Evolutionary conservation across 116 monocot genomes (phyloP), one percentile per base, ranked within the genome.

Genomic region (Phalaenopsis hybrid): DNA sequence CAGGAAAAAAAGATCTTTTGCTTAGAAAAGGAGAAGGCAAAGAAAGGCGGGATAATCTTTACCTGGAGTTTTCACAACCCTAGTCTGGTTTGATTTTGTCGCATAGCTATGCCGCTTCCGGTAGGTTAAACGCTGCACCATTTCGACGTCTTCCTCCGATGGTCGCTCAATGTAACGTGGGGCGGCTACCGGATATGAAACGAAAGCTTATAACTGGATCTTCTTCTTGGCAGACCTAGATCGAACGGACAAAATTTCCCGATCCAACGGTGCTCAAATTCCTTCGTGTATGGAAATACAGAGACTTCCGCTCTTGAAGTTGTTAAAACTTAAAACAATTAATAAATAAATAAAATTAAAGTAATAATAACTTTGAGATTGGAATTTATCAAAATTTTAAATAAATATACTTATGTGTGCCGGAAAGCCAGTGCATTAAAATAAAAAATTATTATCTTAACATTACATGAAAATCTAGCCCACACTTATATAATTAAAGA

Each of bases 11-110:
- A 12, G 13, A 58, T 0, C 2, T 23, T 43, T 44, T 48, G 12
- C 7, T 63, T 6, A 46, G 43, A 75, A 49, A 34, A 18, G 5
- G 4, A 1, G 20, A 3, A 68, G 18, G 10, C 16, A n/a, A 59
- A 37, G 23, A 68, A 25, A 41, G 41, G 6, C 6, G 43, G 81
- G 44, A 81, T 20, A 20, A 37, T 15, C 48, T 46, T 37, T 83
- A 92, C 96, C 92, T 44, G 93, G 96, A 76, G 96, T 96, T 83
- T 96, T 96, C 82, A 96, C 96, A 76, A 93, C 87, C 57, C 96
- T 85, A 61, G 90, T 91, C 80, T 96, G 92, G 80, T 96, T 96
- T 43, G 96, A 96, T 74, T 93, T 93, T 76, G 96, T 96, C 79
- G 96, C 96, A 68, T 96, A 96, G 84, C 96, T 96, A 81, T 96